phyloP scores from a whole-genome alignment of 1,284 basidiomycete genomes.

The Pseudozyma tsukubaensis region DNA sequence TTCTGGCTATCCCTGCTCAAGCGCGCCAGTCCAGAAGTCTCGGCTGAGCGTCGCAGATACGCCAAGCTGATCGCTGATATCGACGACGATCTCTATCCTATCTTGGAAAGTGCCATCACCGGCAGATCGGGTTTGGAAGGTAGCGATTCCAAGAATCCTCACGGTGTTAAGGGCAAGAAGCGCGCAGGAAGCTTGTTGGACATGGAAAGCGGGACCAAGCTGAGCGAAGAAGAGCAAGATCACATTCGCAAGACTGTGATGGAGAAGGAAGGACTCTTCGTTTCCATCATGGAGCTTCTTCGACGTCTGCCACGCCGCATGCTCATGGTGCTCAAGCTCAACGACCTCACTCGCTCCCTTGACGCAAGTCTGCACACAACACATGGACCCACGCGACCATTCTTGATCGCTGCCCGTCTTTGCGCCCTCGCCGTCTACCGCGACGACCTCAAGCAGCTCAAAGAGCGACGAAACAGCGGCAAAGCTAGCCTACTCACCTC shows the following conservation, averaged over 20 bases:
- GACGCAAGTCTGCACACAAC: slow-evolving; percentile 73
- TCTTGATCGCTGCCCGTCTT: slow-evolving; percentile 90
- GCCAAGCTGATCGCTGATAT: slow-evolving; percentile 67
- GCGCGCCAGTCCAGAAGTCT: slow-evolving; percentile 56
- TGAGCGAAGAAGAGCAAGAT: slow-evolving; percentile 64
- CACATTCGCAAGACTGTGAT: slow-evolving; percentile 68
- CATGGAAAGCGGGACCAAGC: slow-evolving; percentile 50
- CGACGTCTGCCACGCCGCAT: slow-evolving; percentile 65
- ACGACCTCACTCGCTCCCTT: slow-evolving; percentile 71
- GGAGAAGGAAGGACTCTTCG: slow-evolving; percentile 66
- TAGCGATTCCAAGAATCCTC: slow-evolving; percentile 63
- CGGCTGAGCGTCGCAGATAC: slow-evolving; percentile 58
- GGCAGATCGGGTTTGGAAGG: slow-evolving; percentile 66
- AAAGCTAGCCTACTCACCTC: slow-evolving; percentile 30
- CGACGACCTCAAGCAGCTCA: slow-evolving; percentile 75
- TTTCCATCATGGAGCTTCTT: slow-evolving; percentile 62
- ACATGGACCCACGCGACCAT: slow-evolving; percentile 72
- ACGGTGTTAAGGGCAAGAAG: slow-evolving; percentile 57
- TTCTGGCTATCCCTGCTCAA: slow-evolving; percentile 67
- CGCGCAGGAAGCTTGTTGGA: slow-evolving; percentile 63
- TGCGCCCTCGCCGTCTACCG: slow-evolving; percentile 86
- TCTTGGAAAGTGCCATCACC: slow-evolving; percentile 67
- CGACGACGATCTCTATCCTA: slow-evolving; percentile 67
- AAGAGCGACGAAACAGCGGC: slow-evolving; percentile 36
- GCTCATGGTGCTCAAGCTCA: slow-evolving; percentile 69